These are phyloP conservation scores for Gossypium australe DNA, from an alignment of 345 rosid genomes.

Conservation along the genomic window DNA sequence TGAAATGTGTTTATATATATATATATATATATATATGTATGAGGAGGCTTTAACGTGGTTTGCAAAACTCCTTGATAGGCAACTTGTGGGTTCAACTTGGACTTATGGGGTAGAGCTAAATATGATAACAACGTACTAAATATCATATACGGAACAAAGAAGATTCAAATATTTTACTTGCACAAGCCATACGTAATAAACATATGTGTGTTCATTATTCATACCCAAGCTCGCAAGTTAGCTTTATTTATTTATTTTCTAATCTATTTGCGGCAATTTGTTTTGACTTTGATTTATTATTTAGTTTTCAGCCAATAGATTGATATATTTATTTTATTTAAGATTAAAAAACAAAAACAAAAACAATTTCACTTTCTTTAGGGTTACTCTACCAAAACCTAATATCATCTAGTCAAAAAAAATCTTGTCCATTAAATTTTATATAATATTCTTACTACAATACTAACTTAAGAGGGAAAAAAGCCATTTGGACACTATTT, in stretches of 20 bases:
- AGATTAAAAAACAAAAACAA: not conserved
- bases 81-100: slow-evolving; percentile 1
- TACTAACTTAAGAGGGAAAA: too few relatives aligned
- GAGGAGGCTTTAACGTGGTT: not conserved
- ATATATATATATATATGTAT: too few relatives aligned
- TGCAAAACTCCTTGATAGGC: slow-evolving; percentile 1
- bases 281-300: not conserved
- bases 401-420: not conserved
- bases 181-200: not conserved
- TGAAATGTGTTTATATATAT: not conserved
- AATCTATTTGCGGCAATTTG: not conserved
- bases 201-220: not conserved
- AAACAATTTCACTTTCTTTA: not conserved
- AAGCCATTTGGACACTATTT: too few relatives aligned
- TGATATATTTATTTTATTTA: not conserved
- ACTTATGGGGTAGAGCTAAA: not conserved
- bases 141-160: not conserved
- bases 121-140: not conserved
- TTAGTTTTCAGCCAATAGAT: not conserved
- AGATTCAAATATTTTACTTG: not conserved
- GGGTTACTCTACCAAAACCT: slow-evolving; percentile 6
- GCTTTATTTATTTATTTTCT: not conserved
- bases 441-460: too few relatives aligned
- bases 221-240: not conserved
- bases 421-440: too few relatives aligned